Percentiles rank a stretch among this genome's conserved stretches.
phyloP scores from a whole-genome alignment of 208 protist species.

The Leishmania aethiopica region DNA sequence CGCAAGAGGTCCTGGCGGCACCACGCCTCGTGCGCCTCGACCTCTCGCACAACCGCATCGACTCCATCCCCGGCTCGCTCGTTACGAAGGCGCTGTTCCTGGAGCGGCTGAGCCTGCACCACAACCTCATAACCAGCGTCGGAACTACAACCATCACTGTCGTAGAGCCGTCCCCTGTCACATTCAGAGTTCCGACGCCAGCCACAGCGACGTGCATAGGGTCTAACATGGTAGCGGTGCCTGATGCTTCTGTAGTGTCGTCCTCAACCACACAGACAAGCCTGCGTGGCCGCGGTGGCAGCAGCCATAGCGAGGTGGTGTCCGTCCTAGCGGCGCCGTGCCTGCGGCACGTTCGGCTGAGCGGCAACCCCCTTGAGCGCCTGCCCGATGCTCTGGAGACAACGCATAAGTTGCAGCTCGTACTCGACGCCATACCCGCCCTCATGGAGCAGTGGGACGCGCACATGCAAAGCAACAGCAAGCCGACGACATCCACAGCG shows the following conservation, averaged over 20 bases:
- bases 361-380: conserved; percentile 58
- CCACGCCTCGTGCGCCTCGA: conserved; percentile 67
- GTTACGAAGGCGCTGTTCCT: conserved; percentile 38
- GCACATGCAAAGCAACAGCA: conserved; percentile 14
- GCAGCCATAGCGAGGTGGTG: conserved; percentile 1
- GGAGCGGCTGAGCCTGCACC: conserved; percentile 62
- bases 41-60: conserved; percentile 76
- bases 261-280: not conserved
- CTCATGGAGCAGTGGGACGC: conserved; percentile 72
- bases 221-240: not conserved
- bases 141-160: conserved; percentile 22
- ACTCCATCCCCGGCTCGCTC: conserved; percentile 44
- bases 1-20: conserved; percentile 56
- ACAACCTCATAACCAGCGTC: conserved; percentile 63
- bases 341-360: conserved; percentile 70
- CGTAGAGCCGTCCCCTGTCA: not conserved
- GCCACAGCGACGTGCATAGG: not conserved
- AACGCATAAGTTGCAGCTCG: conserved; percentile 55
- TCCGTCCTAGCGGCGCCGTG: conserved; percentile 65
- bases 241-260: not conserved
- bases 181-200: not conserved
- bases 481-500: not conserved
- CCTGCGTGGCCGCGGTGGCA: not conserved
- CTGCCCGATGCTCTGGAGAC: conserved; percentile 62
- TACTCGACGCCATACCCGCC: conserved; percentile 68